phyloP scores from a whole-genome alignment of 2,329 filamentous ascomycete species.

The Chaetomium sp. region DNA sequence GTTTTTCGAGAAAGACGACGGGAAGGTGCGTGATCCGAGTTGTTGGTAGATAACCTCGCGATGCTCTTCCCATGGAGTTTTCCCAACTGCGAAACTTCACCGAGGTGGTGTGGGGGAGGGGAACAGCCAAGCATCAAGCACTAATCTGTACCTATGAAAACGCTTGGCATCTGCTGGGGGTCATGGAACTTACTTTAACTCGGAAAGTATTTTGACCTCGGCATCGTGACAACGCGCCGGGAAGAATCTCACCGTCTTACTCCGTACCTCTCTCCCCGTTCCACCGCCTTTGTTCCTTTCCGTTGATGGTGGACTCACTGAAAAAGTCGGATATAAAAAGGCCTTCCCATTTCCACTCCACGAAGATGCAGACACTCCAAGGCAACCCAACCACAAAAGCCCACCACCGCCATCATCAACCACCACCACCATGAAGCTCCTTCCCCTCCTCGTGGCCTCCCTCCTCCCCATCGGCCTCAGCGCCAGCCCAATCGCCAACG shows the following conservation, averaged over 20 bases:
- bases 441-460: background rate
- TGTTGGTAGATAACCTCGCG: background rate
- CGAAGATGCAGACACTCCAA: background rate
- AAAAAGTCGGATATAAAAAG: background rate
- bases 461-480: background rate
- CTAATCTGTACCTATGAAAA: too few species aligned
- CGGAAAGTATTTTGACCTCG: background rate
- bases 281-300: background rate
- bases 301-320: background rate
- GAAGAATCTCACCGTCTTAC: constrained; percentile 7
- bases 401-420: background rate
- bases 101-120: background rate
- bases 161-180: background rate
- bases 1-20: background rate
- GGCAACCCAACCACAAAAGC: background rate
- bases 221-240: constrained; percentile 6
- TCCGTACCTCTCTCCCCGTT: background rate
- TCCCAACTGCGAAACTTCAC: background rate
- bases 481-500: background rate
- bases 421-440: background rate
- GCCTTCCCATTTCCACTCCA: background rate
- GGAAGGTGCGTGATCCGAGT: background rate
- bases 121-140: background rate
- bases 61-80: background rate
- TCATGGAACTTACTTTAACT: background rate